Conservation (phyloP, 176 grass and related monocot species). For the Cenchrus fungigraminus region DNA sequence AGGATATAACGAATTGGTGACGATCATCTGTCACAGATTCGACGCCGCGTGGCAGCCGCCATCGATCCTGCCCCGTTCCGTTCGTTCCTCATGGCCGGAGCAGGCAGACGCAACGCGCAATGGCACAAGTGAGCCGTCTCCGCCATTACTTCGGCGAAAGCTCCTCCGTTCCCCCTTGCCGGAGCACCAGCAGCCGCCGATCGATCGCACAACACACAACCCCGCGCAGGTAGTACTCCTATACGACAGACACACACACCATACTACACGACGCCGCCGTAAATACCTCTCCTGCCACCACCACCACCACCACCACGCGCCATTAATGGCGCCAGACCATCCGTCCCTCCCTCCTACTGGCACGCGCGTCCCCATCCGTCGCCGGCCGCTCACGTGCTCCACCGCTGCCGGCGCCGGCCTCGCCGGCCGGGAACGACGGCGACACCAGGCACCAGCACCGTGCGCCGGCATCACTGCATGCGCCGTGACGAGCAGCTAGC, state of each 20-base stretch:
- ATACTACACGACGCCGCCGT: not conserved
- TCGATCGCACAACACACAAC: not conserved
- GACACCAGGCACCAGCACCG: not conserved
- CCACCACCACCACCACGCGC: not conserved
- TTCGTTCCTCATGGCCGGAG: too few species aligned
- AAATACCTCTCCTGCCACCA: not conserved
- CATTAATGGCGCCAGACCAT: not conserved
- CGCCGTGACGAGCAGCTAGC: not conserved
- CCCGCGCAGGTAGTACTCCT: too few species aligned
- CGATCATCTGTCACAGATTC: too few species aligned
- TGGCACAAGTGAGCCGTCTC: not conserved
- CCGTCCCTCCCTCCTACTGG: too few species aligned
- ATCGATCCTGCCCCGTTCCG: too few species aligned
- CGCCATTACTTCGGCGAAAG: constrained; percentile 48
- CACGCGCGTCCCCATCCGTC: not conserved
- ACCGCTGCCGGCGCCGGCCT: not conserved
- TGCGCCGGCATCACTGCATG: too few species aligned
- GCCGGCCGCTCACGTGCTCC: not conserved
- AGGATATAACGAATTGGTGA: too few species aligned
- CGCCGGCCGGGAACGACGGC: not conserved
- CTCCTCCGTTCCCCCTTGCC: not conserved
- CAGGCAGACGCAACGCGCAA: not conserved
- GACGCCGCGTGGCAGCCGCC: too few species aligned
- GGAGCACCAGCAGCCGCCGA: not conserved
- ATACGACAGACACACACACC: too few species aligned